Evolutionary conservation across 345 rosid species (phyloP), one percentile per base, ranked within the genome.

Genomic region (Euphorbia pulcherrima): DNA sequence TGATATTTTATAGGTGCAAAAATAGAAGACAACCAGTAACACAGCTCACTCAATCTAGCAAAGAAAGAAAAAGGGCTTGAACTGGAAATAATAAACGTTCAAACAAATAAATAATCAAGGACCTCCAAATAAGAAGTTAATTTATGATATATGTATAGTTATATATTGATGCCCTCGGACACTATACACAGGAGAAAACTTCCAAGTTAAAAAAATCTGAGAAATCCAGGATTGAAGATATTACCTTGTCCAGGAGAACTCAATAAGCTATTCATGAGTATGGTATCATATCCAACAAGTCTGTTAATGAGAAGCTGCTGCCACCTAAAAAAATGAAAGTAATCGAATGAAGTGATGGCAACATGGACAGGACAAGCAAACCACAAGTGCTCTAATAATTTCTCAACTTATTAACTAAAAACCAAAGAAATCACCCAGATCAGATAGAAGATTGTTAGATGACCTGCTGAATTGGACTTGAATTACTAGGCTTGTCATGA

Each of bases 211-310:
- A 46, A 1, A 10, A 52, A 46, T 24, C 58, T 29, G 26, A 61
- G 37, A 26, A 56, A 77, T 71, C 52, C 27, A 48, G 46, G 27
- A 44, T 68, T 68, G 41, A 12, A 66, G 74, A 33, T 26, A 68
- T 71, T 80, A 94, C 99, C 99, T 88, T 88, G 89, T 74, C 96
- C 96, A 63, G 97, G 87, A 72, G 90, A 82, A 80, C 77, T 79
- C 80, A 85, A 84, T 79, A 95, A 81, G 74, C 96, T 95, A 79
- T 95, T 95, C 97, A 92, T 92, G 87, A 95, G 67, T 70, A 95
- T 95, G 73, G 99, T 95, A 83, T 95, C 99, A 67, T 95, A 95
- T 75, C 99, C 99, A 78, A 95, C 99, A 82, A 95, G 77, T 83
- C 93, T 83, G 82, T 95, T 92, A 74, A 95, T 95, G 73, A 92